These are phyloP conservation scores for Patellifolia procumbens DNA, from an alignment of 179 eudicot genomes.

Conservation along the genomic window DNA sequence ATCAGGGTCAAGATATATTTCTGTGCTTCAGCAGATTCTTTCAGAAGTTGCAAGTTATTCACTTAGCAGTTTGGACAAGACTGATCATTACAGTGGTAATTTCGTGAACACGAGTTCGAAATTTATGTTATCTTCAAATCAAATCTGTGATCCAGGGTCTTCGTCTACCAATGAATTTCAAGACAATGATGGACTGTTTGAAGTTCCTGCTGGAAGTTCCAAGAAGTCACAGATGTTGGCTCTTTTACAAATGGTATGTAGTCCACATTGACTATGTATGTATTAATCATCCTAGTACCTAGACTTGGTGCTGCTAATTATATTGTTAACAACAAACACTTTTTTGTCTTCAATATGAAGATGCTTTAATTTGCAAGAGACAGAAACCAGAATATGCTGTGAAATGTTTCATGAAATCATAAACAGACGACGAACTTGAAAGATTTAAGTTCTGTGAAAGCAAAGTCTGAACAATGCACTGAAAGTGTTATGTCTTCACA, in stretches of 20 bases:
- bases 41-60: conserved; percentile 61
- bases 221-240: conserved; percentile 67
- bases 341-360: too few species aligned
- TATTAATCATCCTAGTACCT: background rate
- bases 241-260: conserved; percentile 72
- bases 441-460: too few species aligned
- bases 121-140: conserved; percentile 24
- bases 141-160: conserved; percentile 27
- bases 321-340: too few species aligned
- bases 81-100: conserved; percentile 20
- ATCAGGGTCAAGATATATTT: conserved; percentile 57
- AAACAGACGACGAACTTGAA: too few species aligned
- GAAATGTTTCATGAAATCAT: too few species aligned
- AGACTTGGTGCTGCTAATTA: background rate
- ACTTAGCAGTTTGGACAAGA: conserved; percentile 40
- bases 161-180: conserved; percentile 29
- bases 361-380: too few species aligned
- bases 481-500: too few species aligned
- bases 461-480: too few species aligned
- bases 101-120: conserved; percentile 25
- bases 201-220: conserved; percentile 30
- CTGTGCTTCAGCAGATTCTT: conserved; percentile 75
- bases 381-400: too few species aligned
- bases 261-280: background rate
- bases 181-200: conserved; percentile 38